Base-by-base conservation (phyloP, 2,329 filamentous ascomycete genomes). In the Fusarium beomiforme region DNA sequence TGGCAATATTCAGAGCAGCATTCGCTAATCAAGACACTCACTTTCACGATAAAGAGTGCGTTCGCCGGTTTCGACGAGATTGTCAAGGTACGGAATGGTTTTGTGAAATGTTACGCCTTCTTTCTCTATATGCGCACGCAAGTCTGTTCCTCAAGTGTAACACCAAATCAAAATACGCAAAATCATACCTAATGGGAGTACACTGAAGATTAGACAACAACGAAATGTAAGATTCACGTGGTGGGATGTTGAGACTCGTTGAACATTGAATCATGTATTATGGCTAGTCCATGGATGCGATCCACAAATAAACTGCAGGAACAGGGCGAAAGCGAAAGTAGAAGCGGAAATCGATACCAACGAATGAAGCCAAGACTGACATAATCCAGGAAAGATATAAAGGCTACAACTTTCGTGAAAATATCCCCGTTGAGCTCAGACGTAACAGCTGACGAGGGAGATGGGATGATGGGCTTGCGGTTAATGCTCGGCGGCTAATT, bases 401-500 rank as follows among this genome's bases (percentile, higher is more conserved):
- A 46, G 29, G 13, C 14, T 13, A 34, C 16, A 24, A 47, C 21
- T n/a, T 31, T 33, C 26, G 31, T 17, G 43, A 37, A 44, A 42
- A 41, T 8, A 6, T 33, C 23, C 26, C 43, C 21, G 34, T 47
- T 47, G 26, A 31, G 19, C 24, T 46, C 37, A 55, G 26, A 33
- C 12, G 21, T 19, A 11, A 31, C 21, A 44, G 26, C 26, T 44
- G 51, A 55, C 37, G 51, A 54, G 23, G 23, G n/a, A n/a, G n/a
- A 31, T 43, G 39, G 43, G 55, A 21, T 41, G 24, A 53, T 39
- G n/a, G 26, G 51, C 43, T 54, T 53, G 63, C 72, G 72, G 72
- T 60, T 76, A 75, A 76, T 76, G 44, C 36, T 75, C 74, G 73
- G 69, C 51, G 31, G 42, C 16, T 26, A 37, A 53, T 39, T 59